phyloP scores from a whole-genome alignment of 2,329 filamentous ascomycete genomes.

The Monosporascus cannonballus region DNA sequence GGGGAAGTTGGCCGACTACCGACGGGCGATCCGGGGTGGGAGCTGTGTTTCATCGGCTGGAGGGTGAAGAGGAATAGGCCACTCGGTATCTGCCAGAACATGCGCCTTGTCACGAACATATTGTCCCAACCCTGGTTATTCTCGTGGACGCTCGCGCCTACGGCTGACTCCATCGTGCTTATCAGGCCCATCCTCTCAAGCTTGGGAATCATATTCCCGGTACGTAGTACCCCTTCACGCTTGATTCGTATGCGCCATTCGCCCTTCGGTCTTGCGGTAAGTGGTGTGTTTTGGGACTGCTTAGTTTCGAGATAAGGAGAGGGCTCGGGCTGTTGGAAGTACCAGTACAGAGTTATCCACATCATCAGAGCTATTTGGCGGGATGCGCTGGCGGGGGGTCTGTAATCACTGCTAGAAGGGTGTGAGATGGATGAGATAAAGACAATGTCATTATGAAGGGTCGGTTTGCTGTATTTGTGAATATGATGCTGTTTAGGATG shows the following conservation, averaged over 20 bases:
- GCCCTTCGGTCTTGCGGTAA: slow-evolving; percentile 66
- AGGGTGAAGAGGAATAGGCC: slow-evolving; percentile 84
- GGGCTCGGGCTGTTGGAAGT: slow-evolving; percentile 84
- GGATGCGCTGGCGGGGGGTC: slow-evolving; percentile 72
- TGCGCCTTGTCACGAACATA: slow-evolving; percentile 75
- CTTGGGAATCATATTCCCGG: slow-evolving; percentile 78
- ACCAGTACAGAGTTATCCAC: slow-evolving; percentile 93
- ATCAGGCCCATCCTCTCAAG: slow-evolving; percentile 90
- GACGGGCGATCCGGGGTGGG: slow-evolving; percentile 45
- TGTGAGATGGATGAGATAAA: slow-evolving; percentile 91
- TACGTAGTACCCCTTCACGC: slow-evolving; percentile 81
- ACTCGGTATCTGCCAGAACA: slow-evolving; percentile 90
- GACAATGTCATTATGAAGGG: slow-evolving; percentile 70
- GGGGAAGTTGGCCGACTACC: slow-evolving; percentile 50
- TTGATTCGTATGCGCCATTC: slow-evolving; percentile 85
- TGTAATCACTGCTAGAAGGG: slow-evolving; percentile 73
- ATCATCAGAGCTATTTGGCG: slow-evolving; percentile 95
- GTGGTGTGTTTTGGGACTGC: slow-evolving; percentile 59
- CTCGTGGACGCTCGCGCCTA: slow-evolving; percentile 59
- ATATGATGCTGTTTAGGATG: slow-evolving; percentile 32
- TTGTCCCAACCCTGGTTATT: slow-evolving; percentile 62
- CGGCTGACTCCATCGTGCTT: slow-evolving; percentile 65
- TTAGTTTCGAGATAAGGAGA: slow-evolving; percentile 56
- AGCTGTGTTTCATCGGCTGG: slow-evolving; percentile 44
- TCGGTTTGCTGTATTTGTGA: slow-evolving; percentile 68